Evolutionary conservation across 495 filamentous ascomycete species (phyloP), one percentile per base, ranked within the genome.

Genomic region (Paragyromitra xinjiangensis): DNA sequence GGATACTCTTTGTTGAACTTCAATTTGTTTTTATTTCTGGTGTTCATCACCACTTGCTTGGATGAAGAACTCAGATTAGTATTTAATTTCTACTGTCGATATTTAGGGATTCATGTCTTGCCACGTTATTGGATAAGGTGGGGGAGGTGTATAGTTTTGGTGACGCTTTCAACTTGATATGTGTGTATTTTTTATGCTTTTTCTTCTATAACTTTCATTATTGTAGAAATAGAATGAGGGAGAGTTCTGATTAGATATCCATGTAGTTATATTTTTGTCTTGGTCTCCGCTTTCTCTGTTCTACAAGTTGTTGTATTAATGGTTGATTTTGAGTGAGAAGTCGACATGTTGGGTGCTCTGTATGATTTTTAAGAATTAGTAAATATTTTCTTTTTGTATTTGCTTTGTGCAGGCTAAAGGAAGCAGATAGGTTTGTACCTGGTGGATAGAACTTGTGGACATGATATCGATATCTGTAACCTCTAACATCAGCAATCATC

Each of bases 401-500:
- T 8, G 11, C 24, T 56, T 19, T 29, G 26, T 2, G 14, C 29
- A 29, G 19, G n/a, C 26, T 7, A 8, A 39, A 61, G 56, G 22
- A 37, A 2, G 19, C 26, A 26, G n/a, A 24, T 29, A 11, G 44
- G 53, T 40, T 71, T 51, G 56, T 78, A 81, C 95, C 85, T 99
- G 95, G 83, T 99, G 95, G 78, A 99, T 97, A 51, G 93, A 93
- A 81, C 95, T 98, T 39, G 94, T 97, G 26, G 93, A 97, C 75
- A 98, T 88, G 78, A 98, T 92, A 86, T 99, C 95, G 79, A 99
- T 89, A 86, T 97, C 93, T 90, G 62, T 8, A 29, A 45, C 12
- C 14, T 39, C 4, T n/a, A 74, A 50, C 4, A 55, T 76, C 22
- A 70, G 55, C 48, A 48, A 40, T 62, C 12, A 29, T 37, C 22